phyloP scores from a whole-genome alignment of 345 rosid genomes.

The Salix dunnii region DNA sequence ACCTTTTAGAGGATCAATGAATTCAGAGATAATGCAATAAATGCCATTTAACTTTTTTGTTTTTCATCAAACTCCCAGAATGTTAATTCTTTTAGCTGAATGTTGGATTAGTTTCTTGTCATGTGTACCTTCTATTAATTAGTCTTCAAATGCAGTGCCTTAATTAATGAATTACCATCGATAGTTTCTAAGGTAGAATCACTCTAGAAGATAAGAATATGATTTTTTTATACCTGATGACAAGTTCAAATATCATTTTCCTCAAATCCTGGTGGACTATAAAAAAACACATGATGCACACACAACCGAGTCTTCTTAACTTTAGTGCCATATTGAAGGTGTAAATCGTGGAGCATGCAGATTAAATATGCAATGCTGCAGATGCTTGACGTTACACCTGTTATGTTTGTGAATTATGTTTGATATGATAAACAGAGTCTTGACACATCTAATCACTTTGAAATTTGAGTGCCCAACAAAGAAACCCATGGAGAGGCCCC shows the following conservation, averaged over 20 bases:
- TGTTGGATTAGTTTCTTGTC: not conserved
- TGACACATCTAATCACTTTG: not conserved
- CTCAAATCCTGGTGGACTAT: not conserved
- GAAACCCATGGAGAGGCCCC: not conserved
- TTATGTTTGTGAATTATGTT: not conserved
- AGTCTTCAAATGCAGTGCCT: not conserved
- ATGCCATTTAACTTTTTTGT: not conserved
- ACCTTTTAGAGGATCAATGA: not conserved
- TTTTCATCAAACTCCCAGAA: not conserved
- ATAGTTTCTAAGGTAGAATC: not conserved
- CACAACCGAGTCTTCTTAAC: not conserved
- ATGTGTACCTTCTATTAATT: not conserved
- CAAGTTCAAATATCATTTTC: not conserved
- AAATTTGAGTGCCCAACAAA: not conserved
- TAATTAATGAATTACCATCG: not conserved
- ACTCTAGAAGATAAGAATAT: not conserved
- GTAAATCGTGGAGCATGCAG: not conserved
- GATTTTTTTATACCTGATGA: too few relatives aligned
- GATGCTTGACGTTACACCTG: not conserved
- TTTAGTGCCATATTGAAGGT: not conserved
- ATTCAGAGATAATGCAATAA: not conserved
- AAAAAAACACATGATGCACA: not conserved
- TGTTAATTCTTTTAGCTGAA: not conserved
- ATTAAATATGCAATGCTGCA: not conserved
- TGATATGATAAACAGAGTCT: not conserved